Conservation (phyloP, 2,329 filamentous ascomycete genomes). For the Byssothecium circinans region DNA sequence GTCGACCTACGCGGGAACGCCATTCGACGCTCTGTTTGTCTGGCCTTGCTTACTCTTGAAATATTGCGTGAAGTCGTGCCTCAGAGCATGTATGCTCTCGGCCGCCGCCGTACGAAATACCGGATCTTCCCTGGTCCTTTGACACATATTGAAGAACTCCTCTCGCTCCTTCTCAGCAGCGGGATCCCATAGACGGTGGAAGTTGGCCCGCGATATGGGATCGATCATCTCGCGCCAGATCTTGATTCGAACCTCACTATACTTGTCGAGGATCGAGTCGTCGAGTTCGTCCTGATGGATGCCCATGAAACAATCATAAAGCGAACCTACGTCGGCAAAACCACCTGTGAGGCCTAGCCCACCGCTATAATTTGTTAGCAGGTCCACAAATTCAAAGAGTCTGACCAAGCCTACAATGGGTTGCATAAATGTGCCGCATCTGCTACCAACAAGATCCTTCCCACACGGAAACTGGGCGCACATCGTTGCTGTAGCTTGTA, state of each 20-base stretch:
- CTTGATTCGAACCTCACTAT: conserved; percentile 37
- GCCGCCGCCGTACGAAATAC: conserved; percentile 30
- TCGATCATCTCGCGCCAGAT: conserved; percentile 42
- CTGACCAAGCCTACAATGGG: conserved; percentile 43
- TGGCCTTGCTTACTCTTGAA: conserved; percentile 29
- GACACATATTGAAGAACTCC: conserved; percentile 39
- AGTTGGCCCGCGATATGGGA: conserved; percentile 46
- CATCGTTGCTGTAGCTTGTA: conserved; percentile 66
- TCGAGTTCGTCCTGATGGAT: conserved; percentile 39
- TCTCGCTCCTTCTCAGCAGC: conserved; percentile 27
- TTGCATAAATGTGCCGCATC: conserved; percentile 65
- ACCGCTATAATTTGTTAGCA: conserved; percentile 42
- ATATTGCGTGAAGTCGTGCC: conserved; percentile 42
- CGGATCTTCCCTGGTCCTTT: conserved; percentile 31
- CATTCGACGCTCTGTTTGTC: not conserved
- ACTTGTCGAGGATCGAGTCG: conserved; percentile 39
- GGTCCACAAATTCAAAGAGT: not conserved
- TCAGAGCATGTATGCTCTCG: conserved; percentile 29
- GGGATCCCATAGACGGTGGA: conserved; percentile 40
- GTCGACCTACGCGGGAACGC: not conserved
- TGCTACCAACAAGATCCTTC: conserved; percentile 59
- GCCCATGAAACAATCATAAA: conserved; percentile 59
- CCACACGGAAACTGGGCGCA: conserved; percentile 59
- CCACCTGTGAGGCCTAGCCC: conserved; percentile 66
- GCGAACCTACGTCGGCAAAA: conserved; percentile 64